These are phyloP conservation scores for Yamadazyma siamensis DNA, from an alignment of 1,139 yeast species.

Conservation along the genomic window DNA sequence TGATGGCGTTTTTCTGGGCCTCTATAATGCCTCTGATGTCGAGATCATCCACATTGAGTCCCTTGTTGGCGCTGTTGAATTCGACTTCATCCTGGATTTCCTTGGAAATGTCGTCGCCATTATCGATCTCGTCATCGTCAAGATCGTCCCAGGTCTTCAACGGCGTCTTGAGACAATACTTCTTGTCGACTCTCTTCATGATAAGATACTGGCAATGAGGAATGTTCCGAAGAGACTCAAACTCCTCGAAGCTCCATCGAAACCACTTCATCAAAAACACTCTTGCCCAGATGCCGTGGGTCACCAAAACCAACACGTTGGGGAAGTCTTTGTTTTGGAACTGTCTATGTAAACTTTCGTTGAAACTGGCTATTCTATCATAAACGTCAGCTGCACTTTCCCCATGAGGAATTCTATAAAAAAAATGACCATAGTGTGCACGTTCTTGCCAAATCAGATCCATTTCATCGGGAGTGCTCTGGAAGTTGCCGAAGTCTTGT, in stretches of 20 bases:
- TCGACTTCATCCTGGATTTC: conserved; percentile 43
- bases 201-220: conserved; percentile 81
- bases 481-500: conserved; percentile 93
- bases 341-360: conserved; percentile 80
- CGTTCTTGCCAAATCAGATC: conserved; percentile 74
- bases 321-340: conserved; percentile 69
- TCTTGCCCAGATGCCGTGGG: conserved; percentile 93
- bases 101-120: conserved; percentile 33
- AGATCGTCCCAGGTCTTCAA: conserved; percentile 61
- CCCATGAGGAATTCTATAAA: conserved; percentile 87
- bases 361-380: conserved; percentile 85
- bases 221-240: conserved; percentile 75
- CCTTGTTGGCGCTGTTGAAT: conserved; percentile 37
- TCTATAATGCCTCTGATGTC: conserved; percentile 39
- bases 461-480: conserved; percentile 74
- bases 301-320: conserved; percentile 71
- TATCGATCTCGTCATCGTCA: conserved; percentile 38
- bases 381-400: conserved; percentile 95
- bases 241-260: conserved; percentile 86
- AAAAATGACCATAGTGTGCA: conserved; percentile 87
- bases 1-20: conserved; percentile 46
- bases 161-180: conserved; percentile 51
- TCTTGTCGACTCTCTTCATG: conserved; percentile 57
- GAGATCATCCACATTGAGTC: conserved; percentile 35
- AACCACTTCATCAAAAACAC: conserved; percentile 93